Evolutionary conservation across 805 yeast species (phyloP).

Genomic region (Ascoidea asiatica): DNA sequence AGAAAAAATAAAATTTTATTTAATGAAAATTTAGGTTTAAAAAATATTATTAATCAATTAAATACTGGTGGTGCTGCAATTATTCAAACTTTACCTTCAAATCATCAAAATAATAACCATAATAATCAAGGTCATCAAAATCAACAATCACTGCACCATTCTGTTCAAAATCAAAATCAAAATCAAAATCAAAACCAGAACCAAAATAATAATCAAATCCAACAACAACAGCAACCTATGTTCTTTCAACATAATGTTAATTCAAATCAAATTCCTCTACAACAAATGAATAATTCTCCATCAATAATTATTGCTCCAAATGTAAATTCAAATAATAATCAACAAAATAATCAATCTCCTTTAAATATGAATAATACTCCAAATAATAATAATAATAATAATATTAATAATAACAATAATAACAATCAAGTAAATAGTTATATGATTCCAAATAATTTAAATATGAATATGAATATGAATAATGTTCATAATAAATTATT

Average conservation of each 20-base stretch:
- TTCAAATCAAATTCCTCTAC: background rate
- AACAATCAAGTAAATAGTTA: background rate
- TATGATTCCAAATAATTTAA: background rate
- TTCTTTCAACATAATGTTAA: background rate
- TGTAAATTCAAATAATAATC: background rate
- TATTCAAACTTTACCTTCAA: background rate
- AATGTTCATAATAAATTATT: slow-evolving; percentile 21
- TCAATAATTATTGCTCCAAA: background rate
- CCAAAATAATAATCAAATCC: background rate
- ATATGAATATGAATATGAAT: too few species aligned
- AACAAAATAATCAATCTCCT: background rate
- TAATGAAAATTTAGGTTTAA: slow-evolving; percentile 38
- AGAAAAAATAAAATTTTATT: slow-evolving; percentile 35
- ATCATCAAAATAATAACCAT: background rate
- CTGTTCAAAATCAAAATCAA: too few species aligned
- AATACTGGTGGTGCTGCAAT: too few species aligned
- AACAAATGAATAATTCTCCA: slow-evolving; percentile 1
- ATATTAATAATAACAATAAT: background rate
- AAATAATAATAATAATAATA: background rate
- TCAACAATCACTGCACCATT: too few species aligned
- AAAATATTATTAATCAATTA: slow-evolving; percentile 6
- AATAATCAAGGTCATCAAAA: too few species aligned
- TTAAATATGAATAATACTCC: background rate
- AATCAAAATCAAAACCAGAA: background rate
- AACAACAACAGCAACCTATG: slow-evolving; percentile 2